Evolutionary conservation across 257 asterid species (phyloP), one percentile per base, ranked within the genome.

Genomic region (Solanum medicagineum): DNA sequence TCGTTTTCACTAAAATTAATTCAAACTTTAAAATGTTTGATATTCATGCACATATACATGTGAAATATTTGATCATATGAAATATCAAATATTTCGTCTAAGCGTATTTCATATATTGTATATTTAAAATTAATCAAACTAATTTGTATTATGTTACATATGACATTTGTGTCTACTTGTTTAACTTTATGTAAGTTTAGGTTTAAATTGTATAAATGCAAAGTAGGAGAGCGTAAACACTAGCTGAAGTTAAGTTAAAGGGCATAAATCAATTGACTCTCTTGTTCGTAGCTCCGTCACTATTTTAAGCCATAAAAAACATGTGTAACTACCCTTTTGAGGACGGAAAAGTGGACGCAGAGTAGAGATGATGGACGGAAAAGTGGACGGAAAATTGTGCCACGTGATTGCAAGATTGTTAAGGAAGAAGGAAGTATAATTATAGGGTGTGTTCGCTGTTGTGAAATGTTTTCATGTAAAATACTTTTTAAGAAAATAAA

Each of bases 311-410:
- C 77, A 36, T 16, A 8, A 65, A 16, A 68, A 69, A 16, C 26
- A 36, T 16, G 77, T 69, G n/a, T 15, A 11, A 66, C n/a, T 7
- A 29, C 74, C 45, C 2, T 66, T 29, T 65, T 29, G 24, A 9
- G 26, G 17, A 36, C 24, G 26, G 77, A 36, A 68, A 68, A 32
- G 13, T 15, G 75, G 47, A 65, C 73, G n/a, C 44, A 65, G 73
- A 65, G 6, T 14, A 65, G 75, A 32, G 49, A 68, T 32, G 44
- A 68, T 17, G 77, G 77, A 68, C 77, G 77, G 77, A 68, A 68
- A 29, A 29, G 36, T 17, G 77, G 77, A 68, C 77, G 77, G 77
- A 68, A 68, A 29, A 29, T 66, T 32, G 74, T 15, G 70, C 22
- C 73, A 65, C 29, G 7, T 65, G 74, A 66, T 66, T 7, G 12